phyloP scores from a whole-genome alignment of 768 basidiomycete genomes.

The Mycena rosella region DNA sequence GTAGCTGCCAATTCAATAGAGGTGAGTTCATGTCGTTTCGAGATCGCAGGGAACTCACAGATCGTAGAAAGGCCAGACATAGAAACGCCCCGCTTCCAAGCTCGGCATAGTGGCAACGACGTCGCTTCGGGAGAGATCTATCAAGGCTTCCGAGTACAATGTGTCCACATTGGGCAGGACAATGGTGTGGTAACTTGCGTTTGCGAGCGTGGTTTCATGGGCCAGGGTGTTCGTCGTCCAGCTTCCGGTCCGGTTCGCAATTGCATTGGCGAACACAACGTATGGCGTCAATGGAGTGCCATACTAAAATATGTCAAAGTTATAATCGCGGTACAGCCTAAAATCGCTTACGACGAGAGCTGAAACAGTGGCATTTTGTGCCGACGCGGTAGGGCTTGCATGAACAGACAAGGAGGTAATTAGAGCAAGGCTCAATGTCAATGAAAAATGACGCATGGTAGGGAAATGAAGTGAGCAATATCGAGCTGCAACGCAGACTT shows the following conservation, averaged over 20 bases:
- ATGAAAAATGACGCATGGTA: too few relatives aligned
- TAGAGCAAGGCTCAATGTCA: too few relatives aligned
- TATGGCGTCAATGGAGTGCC: neutral
- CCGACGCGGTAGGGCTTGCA: neutral
- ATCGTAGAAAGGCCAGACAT: conserved; percentile 30
- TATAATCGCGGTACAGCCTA: too few relatives aligned
- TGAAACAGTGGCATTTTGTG: neutral
- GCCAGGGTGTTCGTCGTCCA: conserved; percentile 6
- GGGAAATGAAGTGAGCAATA: too few relatives aligned
- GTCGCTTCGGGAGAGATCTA: conserved; percentile 25
- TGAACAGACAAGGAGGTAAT: too few relatives aligned
- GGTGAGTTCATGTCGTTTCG: neutral
- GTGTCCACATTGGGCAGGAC: conserved; percentile 29
- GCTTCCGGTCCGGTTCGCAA: neutral
- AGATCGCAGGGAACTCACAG: neutral
- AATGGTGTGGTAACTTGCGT: conserved; percentile 11
- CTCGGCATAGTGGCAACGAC: conserved; percentile 18
- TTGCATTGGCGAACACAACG: conserved; percentile 1
- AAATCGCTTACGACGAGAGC: neutral
- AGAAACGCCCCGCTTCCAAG: conserved; percentile 8
- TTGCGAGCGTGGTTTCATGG: conserved; percentile 2
- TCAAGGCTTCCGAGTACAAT: conserved; percentile 8
- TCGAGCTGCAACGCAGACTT: too few relatives aligned
- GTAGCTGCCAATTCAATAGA: neutral
- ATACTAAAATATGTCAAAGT: conserved; percentile 1